Conservation (phyloP, 1,284 basidiomycete genomes). For the Erythrobasidium hasegawianum region DNA sequence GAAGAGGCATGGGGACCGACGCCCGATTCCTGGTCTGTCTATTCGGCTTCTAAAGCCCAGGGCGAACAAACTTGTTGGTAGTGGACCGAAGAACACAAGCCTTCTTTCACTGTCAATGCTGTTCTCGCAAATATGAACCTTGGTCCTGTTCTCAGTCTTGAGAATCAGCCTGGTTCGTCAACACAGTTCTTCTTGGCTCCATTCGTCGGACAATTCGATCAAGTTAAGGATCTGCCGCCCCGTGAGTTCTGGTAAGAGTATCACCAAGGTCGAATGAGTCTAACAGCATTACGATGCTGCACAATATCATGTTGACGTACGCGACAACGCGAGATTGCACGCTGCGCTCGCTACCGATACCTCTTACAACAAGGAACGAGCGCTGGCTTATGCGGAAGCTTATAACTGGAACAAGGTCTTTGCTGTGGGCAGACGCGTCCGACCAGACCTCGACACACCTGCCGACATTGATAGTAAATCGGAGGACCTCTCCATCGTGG, state of each 20-base stretch:
- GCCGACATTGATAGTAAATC: slow-evolving; percentile 12
- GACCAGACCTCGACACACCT: slow-evolving; percentile 11
- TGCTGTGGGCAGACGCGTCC: slow-evolving; percentile 16
- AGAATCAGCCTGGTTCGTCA: slow-evolving; percentile 23
- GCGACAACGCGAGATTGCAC: slow-evolving; percentile 32
- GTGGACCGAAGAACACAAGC: slow-evolving; percentile 34
- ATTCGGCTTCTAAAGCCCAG: slow-evolving; percentile 35
- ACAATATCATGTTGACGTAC: slow-evolving; percentile 25
- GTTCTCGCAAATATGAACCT: slow-evolving; percentile 34
- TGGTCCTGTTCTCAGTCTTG: slow-evolving; percentile 28
- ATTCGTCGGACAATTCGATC: slow-evolving; percentile 1
- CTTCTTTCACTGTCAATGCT: slow-evolving; percentile 34
- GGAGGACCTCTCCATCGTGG: slow-evolving; percentile 23
- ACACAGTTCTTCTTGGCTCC: slow-evolving; percentile 14
- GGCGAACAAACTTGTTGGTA: slow-evolving; percentile 35
- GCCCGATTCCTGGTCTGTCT: slow-evolving; percentile 30
- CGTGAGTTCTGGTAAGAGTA: neutral
- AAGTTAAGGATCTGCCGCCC: slow-evolving; percentile 11
- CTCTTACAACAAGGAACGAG: slow-evolving; percentile 12
- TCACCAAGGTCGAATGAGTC: too few species aligned
- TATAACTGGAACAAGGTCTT: slow-evolving; percentile 34
- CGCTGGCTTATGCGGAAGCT: slow-evolving; percentile 25
- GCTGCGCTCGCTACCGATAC: slow-evolving; percentile 27
- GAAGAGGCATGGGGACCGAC: slow-evolving; percentile 27
- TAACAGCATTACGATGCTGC: neutral